Conservation (phyloP, 148 eudicot genomes). For the Rhododendron mucronatum region DNA sequence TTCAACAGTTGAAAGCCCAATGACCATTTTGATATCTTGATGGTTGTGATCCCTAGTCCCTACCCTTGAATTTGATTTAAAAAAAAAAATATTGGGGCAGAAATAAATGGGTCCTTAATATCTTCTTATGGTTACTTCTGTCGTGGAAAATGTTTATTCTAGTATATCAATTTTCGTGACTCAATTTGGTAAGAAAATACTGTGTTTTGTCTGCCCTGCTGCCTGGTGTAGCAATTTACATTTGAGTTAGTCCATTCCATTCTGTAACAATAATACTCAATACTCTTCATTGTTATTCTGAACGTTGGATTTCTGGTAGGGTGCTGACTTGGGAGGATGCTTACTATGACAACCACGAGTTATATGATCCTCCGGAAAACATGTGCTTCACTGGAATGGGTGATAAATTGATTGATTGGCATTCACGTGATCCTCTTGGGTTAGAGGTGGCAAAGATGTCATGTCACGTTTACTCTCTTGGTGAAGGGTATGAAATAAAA, state of each 20-base stretch:
- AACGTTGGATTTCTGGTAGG: conserved; percentile 36
- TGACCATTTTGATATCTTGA: background rate
- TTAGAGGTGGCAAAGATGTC: conserved; percentile 87
- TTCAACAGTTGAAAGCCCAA: background rate
- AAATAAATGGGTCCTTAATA: background rate
- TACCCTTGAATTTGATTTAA: background rate
- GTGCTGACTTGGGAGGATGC: conserved; percentile 85
- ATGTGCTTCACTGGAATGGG: conserved; percentile 24
- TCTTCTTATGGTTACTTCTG: background rate
- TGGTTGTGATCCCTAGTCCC: background rate
- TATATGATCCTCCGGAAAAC: conserved; percentile 31
- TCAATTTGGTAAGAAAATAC: background rate
- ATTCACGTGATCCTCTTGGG: conserved; percentile 60
- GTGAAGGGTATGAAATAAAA: conserved; percentile 76
- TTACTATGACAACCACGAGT: conserved; percentile 48
- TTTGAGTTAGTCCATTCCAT: background rate
- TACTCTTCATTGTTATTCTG: conserved; percentile 7
- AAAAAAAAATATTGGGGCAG: background rate
- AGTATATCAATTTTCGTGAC: background rate
- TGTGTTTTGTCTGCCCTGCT: background rate
- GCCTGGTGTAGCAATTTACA: background rate
- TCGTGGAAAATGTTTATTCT: background rate
- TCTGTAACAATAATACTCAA: background rate
- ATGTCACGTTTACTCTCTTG: conserved; percentile 68
- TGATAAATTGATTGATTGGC: conserved; percentile 36